Conservation (phyloP, 2,329 filamentous ascomycete genomes). For the Clarireedia hainanense region DNA sequence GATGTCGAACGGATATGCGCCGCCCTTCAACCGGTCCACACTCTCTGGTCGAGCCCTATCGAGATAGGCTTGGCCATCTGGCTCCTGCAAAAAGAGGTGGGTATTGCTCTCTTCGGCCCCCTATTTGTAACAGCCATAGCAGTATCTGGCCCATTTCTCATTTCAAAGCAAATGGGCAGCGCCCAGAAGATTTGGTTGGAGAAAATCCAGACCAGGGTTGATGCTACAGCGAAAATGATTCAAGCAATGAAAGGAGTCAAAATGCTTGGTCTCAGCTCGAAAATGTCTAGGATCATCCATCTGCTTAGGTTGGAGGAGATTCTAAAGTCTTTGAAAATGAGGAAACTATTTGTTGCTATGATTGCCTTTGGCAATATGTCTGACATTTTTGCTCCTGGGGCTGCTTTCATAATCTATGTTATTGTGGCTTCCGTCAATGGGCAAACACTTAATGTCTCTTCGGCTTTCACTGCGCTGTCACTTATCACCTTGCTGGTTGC, state of each 20-base stretch:
- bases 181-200: constrained; percentile 27
- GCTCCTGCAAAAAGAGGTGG: constrained; percentile 24
- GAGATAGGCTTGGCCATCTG: constrained; percentile 25
- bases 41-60: constrained; percentile 26
- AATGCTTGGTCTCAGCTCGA: background rate
- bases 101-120: constrained; percentile 21
- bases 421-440: constrained; percentile 25
- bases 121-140: constrained; percentile 20
- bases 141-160: constrained; percentile 19
- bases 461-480: constrained; percentile 36
- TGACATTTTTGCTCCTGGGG: constrained; percentile 29
- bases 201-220: constrained; percentile 26
- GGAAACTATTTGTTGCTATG: constrained; percentile 7
- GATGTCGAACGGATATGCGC: constrained; percentile 19
- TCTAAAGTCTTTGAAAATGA: constrained; percentile 2
- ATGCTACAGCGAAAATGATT: constrained; percentile 25
- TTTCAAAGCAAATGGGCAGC: constrained; percentile 19
- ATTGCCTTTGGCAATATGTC: constrained; percentile 14
- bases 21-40: constrained; percentile 27
- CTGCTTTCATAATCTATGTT: constrained; percentile 33
- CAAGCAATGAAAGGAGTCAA: constrained; percentile 25
- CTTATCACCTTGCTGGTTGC: constrained; percentile 33
- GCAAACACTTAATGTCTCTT: constrained; percentile 19
- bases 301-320: constrained; percentile 6
- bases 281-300: constrained; percentile 31